Base-by-base conservation (phyloP, 2,329 filamentous ascomycete genomes). In the Colletotrichum ledebouriae region DNA sequence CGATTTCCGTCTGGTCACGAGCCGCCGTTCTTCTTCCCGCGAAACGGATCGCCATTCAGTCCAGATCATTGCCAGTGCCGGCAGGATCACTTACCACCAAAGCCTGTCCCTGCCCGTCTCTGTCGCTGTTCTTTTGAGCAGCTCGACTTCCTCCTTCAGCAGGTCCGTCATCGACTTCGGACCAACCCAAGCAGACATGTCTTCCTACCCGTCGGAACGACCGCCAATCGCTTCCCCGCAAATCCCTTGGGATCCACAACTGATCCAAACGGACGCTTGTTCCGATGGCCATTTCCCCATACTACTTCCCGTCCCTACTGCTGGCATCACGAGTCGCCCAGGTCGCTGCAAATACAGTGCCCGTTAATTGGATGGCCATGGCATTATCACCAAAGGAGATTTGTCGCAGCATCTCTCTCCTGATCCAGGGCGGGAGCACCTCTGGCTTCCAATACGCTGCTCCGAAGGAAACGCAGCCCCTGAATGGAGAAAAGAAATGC, bases 41-140 rank as follows among this genome's bases (percentile, higher is more conserved):
- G 62, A 69, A 69, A 69, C 66, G 66, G 61, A 69, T 69, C 66
- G 66, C 56, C 61, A 6, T 59, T 50, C 34, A 57, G 25, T 37
- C 9, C 52, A 33, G 22, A 10, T 20, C 42, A 6, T 44, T 22
- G 55, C 55, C 55, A 44, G 12, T 13, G 56, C 56, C 56, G 37
- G 12, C 25, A 29, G 20, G 34, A 34, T 44, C 20, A 34, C 59
- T 13, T 25, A 39, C 34, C 6, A 39, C 33, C 29, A 39, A 53
- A 13, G 59, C 64, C 64, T 67, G 52, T 63, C 64, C 44, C 39
- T 52, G 59, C 22, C 22, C 4, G 25, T 25, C 25, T 5, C 25
- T 25, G 4, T 46, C 53, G n/a, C 47, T 50, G 47, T 50, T 22
- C 53, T 59, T 46, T 59, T 55, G 55, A 67, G 55, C 56, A 56